Base-by-base conservation (phyloP, 1,284 basidiomycete species). In the Schizophyllum amplum region DNA sequence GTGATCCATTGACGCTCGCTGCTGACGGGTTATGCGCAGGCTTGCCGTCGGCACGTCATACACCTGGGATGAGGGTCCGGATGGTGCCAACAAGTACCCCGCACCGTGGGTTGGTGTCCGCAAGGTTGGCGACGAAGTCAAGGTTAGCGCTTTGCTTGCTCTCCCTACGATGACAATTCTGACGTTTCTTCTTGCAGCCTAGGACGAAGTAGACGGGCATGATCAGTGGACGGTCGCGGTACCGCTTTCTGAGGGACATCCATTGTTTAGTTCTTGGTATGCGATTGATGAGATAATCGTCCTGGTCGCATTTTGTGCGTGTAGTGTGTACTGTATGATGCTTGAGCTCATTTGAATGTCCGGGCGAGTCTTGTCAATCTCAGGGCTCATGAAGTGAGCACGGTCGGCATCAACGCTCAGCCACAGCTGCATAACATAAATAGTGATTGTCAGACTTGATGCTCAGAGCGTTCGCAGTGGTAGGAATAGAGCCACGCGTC, bases 31-130 rank as follows among this genome's bases (percentile, higher is more conserved):
- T 42, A 42, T n/a, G n/a, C n/a, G n/a, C 3, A 42, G 84, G 64
- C 73, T 96, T 11, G 94, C 92, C 1, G 81, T 94, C 26, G 94
- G 84, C 0, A 83, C 86, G 6, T 87, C 90, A 61, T 93, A 94
- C 74, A 90, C 84, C 4, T 90, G 91, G 87, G 92, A 96, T 65
- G 86, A 91, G 59, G 92, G 89, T 7, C 87, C 89, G 62, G 80
- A 79, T 33, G 87, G 86, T 7, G 68, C 78, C 47, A 83, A 78
- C 69, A 75, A 67, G 59, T 66, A 76, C 69, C 69, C 73, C 60
- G 69, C 74, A 6, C 80, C 79, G 0, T 71, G 73, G 50, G 64
- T 83, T 11, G 73, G 73, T 51, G 72, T 82, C 6, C 68, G 75
- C 57, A 77, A 72, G 62, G 68, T 80, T 24, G 80, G 81, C 0